A percentile compares a stretch with the other conserved stretches of the same genome.
These are phyloP conservation scores for Rhynchospora pubera DNA, from an alignment of 176 grass and related monocot genomes.

Conservation along the genomic window DNA sequence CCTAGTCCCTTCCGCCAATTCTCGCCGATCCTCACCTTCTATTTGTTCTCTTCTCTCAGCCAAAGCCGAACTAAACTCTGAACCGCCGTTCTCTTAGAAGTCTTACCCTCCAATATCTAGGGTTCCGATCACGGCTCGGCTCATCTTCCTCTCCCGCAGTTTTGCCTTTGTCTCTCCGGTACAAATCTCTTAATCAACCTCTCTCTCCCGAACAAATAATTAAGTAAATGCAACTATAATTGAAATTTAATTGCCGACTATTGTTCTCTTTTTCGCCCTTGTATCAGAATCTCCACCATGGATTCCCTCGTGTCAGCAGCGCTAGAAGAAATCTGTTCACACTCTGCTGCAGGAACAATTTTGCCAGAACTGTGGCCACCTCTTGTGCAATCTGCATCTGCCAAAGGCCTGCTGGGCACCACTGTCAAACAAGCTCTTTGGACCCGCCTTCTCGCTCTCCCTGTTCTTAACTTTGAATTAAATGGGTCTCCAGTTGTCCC, in stretches of 20 bases:
- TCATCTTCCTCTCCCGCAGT: no score
- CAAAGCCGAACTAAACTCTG: no score
- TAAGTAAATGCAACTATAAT: background rate
- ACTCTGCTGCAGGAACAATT: conserved; percentile 38
- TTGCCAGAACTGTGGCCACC: conserved; percentile 45
- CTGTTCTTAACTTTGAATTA: conserved; percentile 43
- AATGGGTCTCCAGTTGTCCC: conserved; percentile 35
- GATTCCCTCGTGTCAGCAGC: conserved; percentile 61
- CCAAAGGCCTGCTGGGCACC: conserved; percentile 31
- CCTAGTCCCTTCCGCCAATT: no score
- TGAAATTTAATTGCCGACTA: background rate
- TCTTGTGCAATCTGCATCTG: conserved; percentile 23
- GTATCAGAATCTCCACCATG: conserved; percentile 29
- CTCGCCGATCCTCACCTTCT: no score
- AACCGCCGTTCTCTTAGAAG: no score
- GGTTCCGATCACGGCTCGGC: no score
- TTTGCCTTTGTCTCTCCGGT: no score
- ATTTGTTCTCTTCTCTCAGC: no score
- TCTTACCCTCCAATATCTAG: no score
- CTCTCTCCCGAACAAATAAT: background rate
- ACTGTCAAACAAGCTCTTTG: conserved; percentile 52
- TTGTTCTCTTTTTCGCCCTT: background rate
- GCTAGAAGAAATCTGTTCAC: conserved; percentile 75
- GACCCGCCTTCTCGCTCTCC: conserved; percentile 51
- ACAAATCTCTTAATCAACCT: no score